phyloP scores from a whole-genome alignment of 768 basidiomycete genomes.

The Suillus americanus region DNA sequence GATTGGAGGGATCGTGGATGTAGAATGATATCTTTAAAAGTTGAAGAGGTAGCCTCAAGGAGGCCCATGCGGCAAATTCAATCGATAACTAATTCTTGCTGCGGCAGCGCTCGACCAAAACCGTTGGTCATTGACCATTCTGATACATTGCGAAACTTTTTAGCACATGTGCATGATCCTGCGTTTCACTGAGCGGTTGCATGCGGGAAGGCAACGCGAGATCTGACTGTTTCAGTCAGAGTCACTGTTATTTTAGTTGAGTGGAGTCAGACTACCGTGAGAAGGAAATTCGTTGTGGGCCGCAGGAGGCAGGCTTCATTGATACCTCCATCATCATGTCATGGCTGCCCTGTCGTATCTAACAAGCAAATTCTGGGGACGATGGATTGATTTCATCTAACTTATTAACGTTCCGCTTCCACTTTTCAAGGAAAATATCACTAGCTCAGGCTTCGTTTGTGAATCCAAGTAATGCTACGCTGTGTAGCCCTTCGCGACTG shows the following conservation, averaged over 20 bases:
- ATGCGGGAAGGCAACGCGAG: neutral
- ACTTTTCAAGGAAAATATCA: constrained; percentile 54
- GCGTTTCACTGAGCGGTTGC: neutral
- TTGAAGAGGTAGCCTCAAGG: neutral
- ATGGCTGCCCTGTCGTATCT: too few species aligned
- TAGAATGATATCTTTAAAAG: neutral
- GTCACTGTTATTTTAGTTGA: neutral
- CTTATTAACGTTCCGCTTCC: constrained; percentile 57
- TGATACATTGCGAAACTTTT: neutral
- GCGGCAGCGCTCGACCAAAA: neutral
- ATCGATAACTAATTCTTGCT: neutral
- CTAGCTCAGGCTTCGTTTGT: constrained; percentile 50
- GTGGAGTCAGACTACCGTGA: neutral
- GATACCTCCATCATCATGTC: too few species aligned
- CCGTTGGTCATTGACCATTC: neutral
- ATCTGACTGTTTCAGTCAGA: neutral
- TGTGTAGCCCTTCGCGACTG: neutral
- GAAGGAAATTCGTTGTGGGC: neutral
- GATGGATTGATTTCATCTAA: constrained; percentile 33
- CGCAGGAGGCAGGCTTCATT: too few species aligned
- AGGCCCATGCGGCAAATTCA: neutral
- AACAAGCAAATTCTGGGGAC: neutral
- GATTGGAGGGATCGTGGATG: neutral
- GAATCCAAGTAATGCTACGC: neutral
- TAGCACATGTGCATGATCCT: neutral